phyloP scores from a whole-genome alignment of 2,329 filamentous ascomycete genomes.

The Macroventuria anomochaeta region DNA sequence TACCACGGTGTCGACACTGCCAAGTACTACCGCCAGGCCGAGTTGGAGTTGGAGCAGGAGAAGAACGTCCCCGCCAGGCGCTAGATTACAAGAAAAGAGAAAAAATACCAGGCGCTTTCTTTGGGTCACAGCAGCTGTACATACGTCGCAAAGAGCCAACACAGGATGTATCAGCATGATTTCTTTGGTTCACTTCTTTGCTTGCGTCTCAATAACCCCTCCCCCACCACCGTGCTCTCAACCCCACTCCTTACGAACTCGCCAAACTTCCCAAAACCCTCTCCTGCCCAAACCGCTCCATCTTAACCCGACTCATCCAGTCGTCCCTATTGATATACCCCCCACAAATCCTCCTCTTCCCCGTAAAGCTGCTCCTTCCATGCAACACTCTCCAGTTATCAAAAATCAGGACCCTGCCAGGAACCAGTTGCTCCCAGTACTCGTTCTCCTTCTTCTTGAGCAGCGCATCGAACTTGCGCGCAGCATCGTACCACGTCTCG shows the following conservation, averaged over 20 bases:
- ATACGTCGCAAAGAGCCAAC: conserved; percentile 31
- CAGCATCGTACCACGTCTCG: conserved; percentile 78
- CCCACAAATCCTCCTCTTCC: conserved; percentile 86
- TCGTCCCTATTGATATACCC: conserved; percentile 64
- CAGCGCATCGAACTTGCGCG: conserved; percentile 74
- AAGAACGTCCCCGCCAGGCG: conserved; percentile 22
- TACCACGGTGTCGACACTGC: conserved; percentile 94
- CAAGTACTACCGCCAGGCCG: conserved; percentile 97
- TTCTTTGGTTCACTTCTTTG: conserved; percentile 3
- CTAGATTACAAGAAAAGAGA: conserved; percentile 16
- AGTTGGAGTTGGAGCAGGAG: conserved; percentile 90
- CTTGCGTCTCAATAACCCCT: not conserved
- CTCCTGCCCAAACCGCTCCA: conserved; percentile 21
- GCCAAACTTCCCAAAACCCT: conserved; percentile 25
- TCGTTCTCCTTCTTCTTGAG: conserved; percentile 69
- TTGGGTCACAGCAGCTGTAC: conserved; percentile 33
- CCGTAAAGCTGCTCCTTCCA: conserved; percentile 81
- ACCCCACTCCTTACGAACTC: conserved; percentile 1
- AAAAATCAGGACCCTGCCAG: conserved; percentile 86
- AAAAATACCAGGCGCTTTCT: conserved; percentile 23
- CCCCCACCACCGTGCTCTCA: not conserved
- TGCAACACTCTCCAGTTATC: conserved; percentile 97
- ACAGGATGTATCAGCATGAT: conserved; percentile 42
- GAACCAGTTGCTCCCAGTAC: conserved; percentile 81
- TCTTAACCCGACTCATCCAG: conserved; percentile 37